A percentile compares a stretch with the other conserved stretches of the same genome.
Evolutionary conservation across 2,329 filamentous ascomycete genomes (phyloP).

Genomic region (Paracorniculantispora psalliotae): DNA sequence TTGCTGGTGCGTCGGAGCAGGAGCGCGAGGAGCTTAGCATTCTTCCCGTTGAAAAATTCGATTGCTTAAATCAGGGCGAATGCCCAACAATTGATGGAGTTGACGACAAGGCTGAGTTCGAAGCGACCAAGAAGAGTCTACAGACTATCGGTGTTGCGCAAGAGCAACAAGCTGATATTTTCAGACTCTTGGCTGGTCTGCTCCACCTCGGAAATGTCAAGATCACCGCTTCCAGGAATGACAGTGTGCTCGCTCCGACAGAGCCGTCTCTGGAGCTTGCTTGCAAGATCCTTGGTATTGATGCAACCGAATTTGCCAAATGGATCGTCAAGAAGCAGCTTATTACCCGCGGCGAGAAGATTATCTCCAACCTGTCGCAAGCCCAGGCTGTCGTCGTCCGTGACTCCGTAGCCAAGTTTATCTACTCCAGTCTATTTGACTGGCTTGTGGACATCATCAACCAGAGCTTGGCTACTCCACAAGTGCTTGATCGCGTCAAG

Average conservation of each 20-base stretch:
- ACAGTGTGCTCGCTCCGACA: conserved; percentile 73
- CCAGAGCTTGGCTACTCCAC: conserved; percentile 78
- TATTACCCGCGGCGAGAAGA: conserved; percentile 93
- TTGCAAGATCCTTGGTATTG: conserved; percentile 80
- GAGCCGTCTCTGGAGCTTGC: conserved; percentile 81
- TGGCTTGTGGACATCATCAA: conserved; percentile 99
- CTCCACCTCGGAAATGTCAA: conserved; percentile 95
- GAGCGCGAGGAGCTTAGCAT: conserved; percentile 77
- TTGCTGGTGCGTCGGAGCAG: conserved; percentile 82
- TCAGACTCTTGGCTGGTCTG: conserved; percentile 82
- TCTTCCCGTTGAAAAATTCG: conserved; percentile 81
- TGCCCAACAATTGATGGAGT: conserved; percentile 88
- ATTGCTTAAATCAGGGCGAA: conserved; percentile 93
- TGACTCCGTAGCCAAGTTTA: conserved; percentile 97
- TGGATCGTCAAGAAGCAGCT: conserved; percentile 99
- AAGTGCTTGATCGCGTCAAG: conserved; percentile 73
- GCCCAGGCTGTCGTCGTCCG: conserved; percentile 91
- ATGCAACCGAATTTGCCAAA: conserved; percentile 81
- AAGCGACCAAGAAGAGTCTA: conserved; percentile 80
- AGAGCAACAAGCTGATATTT: conserved; percentile 75
- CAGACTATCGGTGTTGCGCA: conserved; percentile 78
- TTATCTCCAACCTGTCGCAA: conserved; percentile 89
- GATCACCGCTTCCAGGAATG: conserved; percentile 83
- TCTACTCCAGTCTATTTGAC: conserved; percentile 97
- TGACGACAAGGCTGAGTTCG: conserved; percentile 91